These are phyloP conservation scores for Ogataea parapolymorpha DNA, from an alignment of 805 yeast genomes.

Conservation along the genomic window DNA sequence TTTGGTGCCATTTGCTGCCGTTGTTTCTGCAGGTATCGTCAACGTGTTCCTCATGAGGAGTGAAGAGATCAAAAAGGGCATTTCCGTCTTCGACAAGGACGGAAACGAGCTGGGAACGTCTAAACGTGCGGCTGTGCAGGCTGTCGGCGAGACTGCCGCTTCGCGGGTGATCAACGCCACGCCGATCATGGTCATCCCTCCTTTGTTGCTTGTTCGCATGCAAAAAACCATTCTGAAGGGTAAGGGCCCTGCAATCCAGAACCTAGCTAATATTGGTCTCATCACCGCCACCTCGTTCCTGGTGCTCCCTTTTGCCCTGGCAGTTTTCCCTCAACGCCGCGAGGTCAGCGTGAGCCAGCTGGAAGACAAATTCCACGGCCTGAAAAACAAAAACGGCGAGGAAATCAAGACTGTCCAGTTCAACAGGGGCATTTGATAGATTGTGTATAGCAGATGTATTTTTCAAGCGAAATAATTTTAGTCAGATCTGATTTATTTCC, in stretches of 20 bases:
- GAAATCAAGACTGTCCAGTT: conserved; percentile 65
- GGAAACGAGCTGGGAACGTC: conserved; percentile 72
- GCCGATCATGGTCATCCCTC: conserved; percentile 96
- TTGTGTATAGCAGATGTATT: neutral
- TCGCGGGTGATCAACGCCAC: conserved; percentile 95
- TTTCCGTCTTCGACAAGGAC: conserved; percentile 60
- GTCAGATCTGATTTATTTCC: too few relatives aligned
- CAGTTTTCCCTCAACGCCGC: conserved; percentile 90
- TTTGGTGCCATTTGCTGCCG: conserved; percentile 97
- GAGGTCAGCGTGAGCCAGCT: conserved; percentile 52
- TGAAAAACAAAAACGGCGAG: conserved; percentile 61
- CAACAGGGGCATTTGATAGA: conserved; percentile 83
- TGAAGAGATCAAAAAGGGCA: conserved; percentile 87
- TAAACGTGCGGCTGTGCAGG: conserved; percentile 81
- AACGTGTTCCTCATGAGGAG: conserved; percentile 97
- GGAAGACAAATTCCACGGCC: conserved; percentile 60
- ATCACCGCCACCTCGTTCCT: conserved; percentile 81
- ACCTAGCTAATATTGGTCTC: conserved; percentile 76
- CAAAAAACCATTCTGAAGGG: conserved; percentile 70
- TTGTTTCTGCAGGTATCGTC: conserved; percentile 93
- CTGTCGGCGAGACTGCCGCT: conserved; percentile 96
- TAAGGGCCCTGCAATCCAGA: conserved; percentile 61
- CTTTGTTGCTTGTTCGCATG: conserved; percentile 72
- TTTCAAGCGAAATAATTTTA: neutral
- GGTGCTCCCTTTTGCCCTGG: conserved; percentile 92